Evolutionary conservation across 2,329 filamentous ascomycete species (phyloP), one percentile per base, ranked within the genome.

Genomic region (Didymella sp.): DNA sequence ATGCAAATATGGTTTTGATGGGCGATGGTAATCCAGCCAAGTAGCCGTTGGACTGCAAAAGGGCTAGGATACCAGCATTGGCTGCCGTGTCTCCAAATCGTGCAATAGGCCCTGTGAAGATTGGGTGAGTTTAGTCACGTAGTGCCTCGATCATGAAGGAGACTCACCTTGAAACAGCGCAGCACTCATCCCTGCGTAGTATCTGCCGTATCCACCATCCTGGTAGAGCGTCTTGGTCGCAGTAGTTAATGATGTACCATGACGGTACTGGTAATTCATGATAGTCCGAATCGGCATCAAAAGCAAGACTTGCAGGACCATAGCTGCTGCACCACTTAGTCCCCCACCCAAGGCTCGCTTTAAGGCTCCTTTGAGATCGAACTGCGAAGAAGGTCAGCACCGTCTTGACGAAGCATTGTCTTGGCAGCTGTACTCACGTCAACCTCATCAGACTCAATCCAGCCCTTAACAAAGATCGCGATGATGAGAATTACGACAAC

Each of bases 261-360:
- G 68, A 30, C 69, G 67, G 37, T 72, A 72, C 40, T 72, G 69
- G 37, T 72, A 72, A 44, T 72, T 72, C 68, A 72, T 72, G 30
- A 71, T 70, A 0, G 69, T 72, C 1, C 69, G 64, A 15, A 72
- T 65, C 1, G 69, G 69, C 68, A 72, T 72, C 38, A 72, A 51
- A 2, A 71, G 41, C n/a, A 71, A 45, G 1, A 72, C 69, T 49
- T 72, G 69, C 17, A 72, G 58, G 2, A 72, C 54, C 69, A 72
- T 72, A 3, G 69, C 69, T 8, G 68, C 69, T 4, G 67, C 69
- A 25, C 69, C 69, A 19, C 67, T 70, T n/a, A 72, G 19, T 0
- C 69, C 69, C 15, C 69, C 69, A 42, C 69, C 69, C 2, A 72
- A 42, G 4, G 69, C 69, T 1, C 67, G 60, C 38, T 70, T 71